Percentiles rank a stretch among this genome's conserved stretches.
Conservation (phyloP, 805 yeast species). For the Starmerella bombicola region DNA sequence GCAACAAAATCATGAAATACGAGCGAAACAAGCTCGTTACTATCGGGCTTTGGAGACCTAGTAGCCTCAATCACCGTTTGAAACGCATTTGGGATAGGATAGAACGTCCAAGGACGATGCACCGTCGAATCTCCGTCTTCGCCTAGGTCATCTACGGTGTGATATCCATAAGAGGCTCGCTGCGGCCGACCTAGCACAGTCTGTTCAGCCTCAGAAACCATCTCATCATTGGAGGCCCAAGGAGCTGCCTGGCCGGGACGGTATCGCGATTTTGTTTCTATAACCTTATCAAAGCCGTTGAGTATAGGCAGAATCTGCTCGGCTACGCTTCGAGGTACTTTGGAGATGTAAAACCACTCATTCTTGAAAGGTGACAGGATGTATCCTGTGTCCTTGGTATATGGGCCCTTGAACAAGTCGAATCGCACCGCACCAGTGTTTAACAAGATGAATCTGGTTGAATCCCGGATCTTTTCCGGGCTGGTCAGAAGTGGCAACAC, state of each 20-base stretch:
- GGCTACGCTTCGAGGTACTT: slow-evolving; percentile 49
- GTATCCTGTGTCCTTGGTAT: slow-evolving; percentile 63
- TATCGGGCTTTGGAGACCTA: background rate
- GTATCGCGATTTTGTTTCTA: slow-evolving; percentile 7
- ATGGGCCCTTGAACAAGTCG: slow-evolving; percentile 73
- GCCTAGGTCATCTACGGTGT: slow-evolving; percentile 76
- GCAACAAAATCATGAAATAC: slow-evolving; percentile 70
- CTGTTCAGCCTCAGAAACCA: background rate
- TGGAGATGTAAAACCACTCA: slow-evolving; percentile 54
- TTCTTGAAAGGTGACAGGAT: slow-evolving; percentile 77
- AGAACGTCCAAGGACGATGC: slow-evolving; percentile 46
- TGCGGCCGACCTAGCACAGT: background rate
- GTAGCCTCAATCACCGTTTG: slow-evolving; percentile 26
- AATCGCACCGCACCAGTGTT: slow-evolving; percentile 82
- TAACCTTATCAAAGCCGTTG: slow-evolving; percentile 32
- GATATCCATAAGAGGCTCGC: slow-evolving; percentile 43
- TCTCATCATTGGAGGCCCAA: background rate
- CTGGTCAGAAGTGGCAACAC: slow-evolving; percentile 38
- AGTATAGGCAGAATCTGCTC: slow-evolving; percentile 40
- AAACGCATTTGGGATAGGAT: slow-evolving; percentile 68
- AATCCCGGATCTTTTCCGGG: slow-evolving; percentile 20
- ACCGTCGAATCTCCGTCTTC: slow-evolving; percentile 71
- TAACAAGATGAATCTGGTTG: slow-evolving; percentile 43
- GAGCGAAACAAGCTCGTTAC: slow-evolving; percentile 45
- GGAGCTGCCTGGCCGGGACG: background rate